These are phyloP conservation scores for Cercospora zeae-maydis DNA, from an alignment of 2,329 filamentous ascomycete genomes.

Conservation along the genomic window DNA sequence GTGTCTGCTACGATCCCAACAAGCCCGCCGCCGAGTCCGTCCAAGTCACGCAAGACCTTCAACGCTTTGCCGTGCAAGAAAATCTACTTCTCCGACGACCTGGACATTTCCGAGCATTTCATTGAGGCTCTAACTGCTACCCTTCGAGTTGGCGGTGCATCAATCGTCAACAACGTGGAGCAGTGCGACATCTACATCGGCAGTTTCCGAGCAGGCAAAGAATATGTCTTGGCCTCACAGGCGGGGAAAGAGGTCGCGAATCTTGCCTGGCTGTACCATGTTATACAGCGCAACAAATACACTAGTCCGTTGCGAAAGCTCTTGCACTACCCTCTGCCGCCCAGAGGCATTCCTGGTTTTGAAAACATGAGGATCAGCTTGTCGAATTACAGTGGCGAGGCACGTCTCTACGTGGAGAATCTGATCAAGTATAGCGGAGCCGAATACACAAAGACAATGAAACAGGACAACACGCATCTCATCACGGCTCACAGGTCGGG, in stretches of 20 bases:
- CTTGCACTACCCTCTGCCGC: conserved; percentile 84
- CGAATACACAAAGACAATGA: conserved; percentile 91
- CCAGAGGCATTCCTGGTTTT: conserved; percentile 75
- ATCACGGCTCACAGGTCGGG: conserved; percentile 85
- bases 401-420: conserved; percentile 88
- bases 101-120: conserved; percentile 66
- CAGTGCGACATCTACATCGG: conserved; percentile 82
- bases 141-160: conserved; percentile 67
- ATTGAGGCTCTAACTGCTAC: conserved; percentile 65
- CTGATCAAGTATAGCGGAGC: conserved; percentile 79
- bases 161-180: conserved; percentile 61
- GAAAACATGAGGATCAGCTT: conserved; percentile 73
- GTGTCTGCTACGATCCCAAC: conserved; percentile 49
- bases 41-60: conserved; percentile 51
- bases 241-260: conserved; percentile 82
- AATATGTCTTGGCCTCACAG: conserved; percentile 75
- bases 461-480: conserved; percentile 90
- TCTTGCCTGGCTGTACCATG: conserved; percentile 85
- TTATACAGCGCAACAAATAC: conserved; percentile 87
- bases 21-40: conserved; percentile 41
- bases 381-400: conserved; percentile 95
- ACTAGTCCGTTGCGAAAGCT: conserved; percentile 77
- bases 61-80: conserved; percentile 73
- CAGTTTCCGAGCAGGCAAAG: conserved; percentile 74
- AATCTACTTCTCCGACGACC: conserved; percentile 73